A percentile compares a stretch with the other conserved stretches of the same genome.
phyloP scores from a whole-genome alignment of 2,329 filamentous ascomycete genomes.

The Monosporascus sp. region DNA sequence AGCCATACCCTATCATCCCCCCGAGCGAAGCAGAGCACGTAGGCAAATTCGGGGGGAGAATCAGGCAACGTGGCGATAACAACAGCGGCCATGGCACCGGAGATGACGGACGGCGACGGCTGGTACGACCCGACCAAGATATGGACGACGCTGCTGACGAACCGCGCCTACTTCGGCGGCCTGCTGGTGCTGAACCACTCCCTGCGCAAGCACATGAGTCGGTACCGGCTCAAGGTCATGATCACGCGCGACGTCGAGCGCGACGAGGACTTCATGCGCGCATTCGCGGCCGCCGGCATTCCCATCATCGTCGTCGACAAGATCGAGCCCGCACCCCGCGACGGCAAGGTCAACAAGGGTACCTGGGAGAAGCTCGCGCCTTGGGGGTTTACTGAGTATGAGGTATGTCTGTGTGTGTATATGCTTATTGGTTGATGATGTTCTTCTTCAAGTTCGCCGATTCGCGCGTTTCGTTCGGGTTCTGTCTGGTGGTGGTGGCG shows the following conservation, averaged over 20 bases:
- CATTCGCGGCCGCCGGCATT: conserved; percentile 27
- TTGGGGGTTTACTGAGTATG: conserved; percentile 26
- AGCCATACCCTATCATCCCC: no score
- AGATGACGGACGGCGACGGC: background rate
- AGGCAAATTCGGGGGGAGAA: no score
- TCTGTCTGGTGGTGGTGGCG: no score
- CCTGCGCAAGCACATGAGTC: conserved; percentile 20
- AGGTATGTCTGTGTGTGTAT: conserved; percentile 15
- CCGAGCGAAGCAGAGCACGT: no score
- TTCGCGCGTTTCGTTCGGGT: background rate
- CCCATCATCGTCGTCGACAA: conserved; percentile 29
- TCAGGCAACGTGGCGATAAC: background rate
- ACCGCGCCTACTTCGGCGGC: conserved; percentile 27
- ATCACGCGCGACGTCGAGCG: conserved; percentile 27
- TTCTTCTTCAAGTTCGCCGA: background rate
- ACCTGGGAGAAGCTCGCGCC: conserved; percentile 32
- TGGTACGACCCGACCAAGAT: conserved; percentile 26
- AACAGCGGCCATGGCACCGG: conserved; percentile 1
- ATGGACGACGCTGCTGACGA: conserved; percentile 28
- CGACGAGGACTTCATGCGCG: conserved; percentile 30
- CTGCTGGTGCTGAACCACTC: conserved; percentile 25
- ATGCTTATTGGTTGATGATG: background rate
- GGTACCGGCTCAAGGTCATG: conserved; percentile 27
- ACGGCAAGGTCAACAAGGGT: conserved; percentile 28
- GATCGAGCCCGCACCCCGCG: conserved; percentile 28